Evolutionary conservation across 1,139 yeast species (phyloP).

Genomic region (Protomyces gravidus): DNA sequence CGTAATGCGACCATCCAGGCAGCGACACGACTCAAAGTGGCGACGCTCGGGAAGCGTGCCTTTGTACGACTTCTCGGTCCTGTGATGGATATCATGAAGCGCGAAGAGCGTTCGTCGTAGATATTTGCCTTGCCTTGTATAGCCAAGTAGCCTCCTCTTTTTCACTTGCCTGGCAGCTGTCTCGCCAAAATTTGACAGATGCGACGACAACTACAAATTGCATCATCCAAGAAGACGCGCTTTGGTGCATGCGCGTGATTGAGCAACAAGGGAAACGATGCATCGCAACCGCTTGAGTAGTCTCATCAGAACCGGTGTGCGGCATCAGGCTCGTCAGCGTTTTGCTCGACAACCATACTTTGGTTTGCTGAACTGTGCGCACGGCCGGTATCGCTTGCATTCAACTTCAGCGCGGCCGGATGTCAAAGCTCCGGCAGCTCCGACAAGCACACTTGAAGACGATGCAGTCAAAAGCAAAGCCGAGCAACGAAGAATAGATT

Average conservation of each 20-base stretch:
- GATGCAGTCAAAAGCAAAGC: conserved; percentile 6
- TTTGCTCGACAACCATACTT: background rate
- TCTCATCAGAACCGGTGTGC: background rate
- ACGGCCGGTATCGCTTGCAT: background rate
- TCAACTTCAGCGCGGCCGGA: background rate
- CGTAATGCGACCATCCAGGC: conserved; percentile 93
- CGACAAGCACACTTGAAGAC: background rate
- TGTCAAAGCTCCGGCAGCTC: background rate
- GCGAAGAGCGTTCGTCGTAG: conserved; percentile 9
- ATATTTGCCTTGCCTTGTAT: background rate
- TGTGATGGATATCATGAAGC: conserved; percentile 23
- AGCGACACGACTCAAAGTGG: conserved; percentile 70
- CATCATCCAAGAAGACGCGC: too few species aligned
- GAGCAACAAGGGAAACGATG: too few species aligned
- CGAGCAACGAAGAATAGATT: conserved; percentile 24
- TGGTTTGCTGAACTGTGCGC: background rate
- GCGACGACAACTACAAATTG: too few species aligned
- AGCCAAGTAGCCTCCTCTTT: too few species aligned
- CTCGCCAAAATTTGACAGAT: too few species aligned
- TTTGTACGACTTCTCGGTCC: conserved; percentile 83
- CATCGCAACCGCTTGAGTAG: background rate
- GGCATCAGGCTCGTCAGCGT: background rate
- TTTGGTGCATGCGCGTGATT: too few species aligned
- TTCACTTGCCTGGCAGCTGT: too few species aligned
- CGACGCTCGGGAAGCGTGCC: conserved; percentile 84